These are phyloP conservation scores for Ceratobasidium sp. DNA, from an alignment of 1,284 basidiomycete species.

Conservation along the genomic window DNA sequence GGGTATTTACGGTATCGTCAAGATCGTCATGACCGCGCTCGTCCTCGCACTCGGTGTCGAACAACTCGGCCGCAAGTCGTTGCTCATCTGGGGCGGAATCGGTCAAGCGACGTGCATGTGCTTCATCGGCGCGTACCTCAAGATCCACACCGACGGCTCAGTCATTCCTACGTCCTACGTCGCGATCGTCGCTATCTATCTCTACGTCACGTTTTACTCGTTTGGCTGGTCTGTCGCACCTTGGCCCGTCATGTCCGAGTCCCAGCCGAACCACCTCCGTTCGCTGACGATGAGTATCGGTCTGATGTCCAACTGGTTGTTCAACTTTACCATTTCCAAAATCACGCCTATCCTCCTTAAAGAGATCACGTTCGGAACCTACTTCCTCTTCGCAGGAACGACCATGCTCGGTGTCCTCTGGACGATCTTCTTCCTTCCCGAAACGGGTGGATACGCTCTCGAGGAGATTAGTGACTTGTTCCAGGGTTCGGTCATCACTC, in stretches of 20 bases:
- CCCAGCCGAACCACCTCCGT: slow-evolving; percentile 55
- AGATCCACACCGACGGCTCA: slow-evolving; percentile 44
- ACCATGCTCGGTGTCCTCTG: slow-evolving; percentile 53
- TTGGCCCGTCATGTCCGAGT: slow-evolving; percentile 53
- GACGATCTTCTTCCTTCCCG: slow-evolving; percentile 54
- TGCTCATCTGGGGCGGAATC: slow-evolving; percentile 50
- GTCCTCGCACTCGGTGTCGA: slow-evolving; percentile 50
- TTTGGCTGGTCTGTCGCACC: slow-evolving; percentile 49
- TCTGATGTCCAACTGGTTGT: slow-evolving; percentile 50
- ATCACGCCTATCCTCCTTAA: slow-evolving; percentile 53
- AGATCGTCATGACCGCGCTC: slow-evolving; percentile 49
- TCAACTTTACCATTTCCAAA: slow-evolving; percentile 55
- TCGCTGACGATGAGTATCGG: slow-evolving; percentile 54
- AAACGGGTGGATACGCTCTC: slow-evolving; percentile 53
- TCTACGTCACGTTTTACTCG: slow-evolving; percentile 50
- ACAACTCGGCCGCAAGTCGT: slow-evolving; percentile 49
- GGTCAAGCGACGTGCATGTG: slow-evolving; percentile 48
- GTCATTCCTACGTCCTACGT: slow-evolving; percentile 47
- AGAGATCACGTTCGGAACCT: slow-evolving; percentile 54
- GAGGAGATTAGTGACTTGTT: slow-evolving; percentile 53
- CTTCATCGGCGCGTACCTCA: slow-evolving; percentile 46
- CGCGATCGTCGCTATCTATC: slow-evolving; percentile 50
- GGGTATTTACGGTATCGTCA: slow-evolving; percentile 51
- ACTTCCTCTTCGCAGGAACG: slow-evolving; percentile 52
- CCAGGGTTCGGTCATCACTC: slow-evolving; percentile 53